These are phyloP conservation scores for Hypomyces perniciosus DNA, from an alignment of 2,329 filamentous ascomycete genomes.

Conservation along the genomic window DNA sequence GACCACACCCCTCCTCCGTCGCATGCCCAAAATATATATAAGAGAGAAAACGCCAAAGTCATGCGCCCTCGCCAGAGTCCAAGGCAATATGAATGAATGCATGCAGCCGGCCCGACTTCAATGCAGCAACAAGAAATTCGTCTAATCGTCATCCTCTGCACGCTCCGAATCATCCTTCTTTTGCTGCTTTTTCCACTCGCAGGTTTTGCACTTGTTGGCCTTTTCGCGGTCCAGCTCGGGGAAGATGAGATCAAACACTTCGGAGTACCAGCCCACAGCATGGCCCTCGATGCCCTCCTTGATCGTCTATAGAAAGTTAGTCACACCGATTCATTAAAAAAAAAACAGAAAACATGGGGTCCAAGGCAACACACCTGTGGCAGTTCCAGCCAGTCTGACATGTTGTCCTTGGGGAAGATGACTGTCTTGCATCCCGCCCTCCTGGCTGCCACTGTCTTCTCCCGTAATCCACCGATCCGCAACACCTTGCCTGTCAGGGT, in stretches of 20 bases:
- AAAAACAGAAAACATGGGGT: neutral
- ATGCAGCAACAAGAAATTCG: neutral
- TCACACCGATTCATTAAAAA: no score
- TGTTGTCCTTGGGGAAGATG: conserved; percentile 91
- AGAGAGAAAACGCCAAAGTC: conserved; percentile 10
- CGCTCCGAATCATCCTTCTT: conserved; percentile 31
- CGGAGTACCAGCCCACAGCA: conserved; percentile 86
- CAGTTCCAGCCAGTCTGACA: conserved; percentile 94
- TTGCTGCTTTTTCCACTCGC: conserved; percentile 43
- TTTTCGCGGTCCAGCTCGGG: conserved; percentile 66
- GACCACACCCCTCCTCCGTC: neutral
- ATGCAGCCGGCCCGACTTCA: no score
- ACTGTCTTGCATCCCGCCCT: conserved; percentile 88
- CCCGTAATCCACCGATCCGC: conserved; percentile 84
- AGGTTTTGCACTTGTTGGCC: conserved; percentile 68
- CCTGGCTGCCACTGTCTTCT: conserved; percentile 95
- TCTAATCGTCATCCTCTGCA: conserved; percentile 30
- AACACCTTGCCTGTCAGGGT: conserved; percentile 96
- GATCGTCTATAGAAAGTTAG: conserved; percentile 67
- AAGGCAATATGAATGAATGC: neutral
- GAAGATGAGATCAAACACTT: conserved; percentile 91
- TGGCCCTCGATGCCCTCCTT: conserved; percentile 92
- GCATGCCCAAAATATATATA: neutral
- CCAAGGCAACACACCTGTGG: conserved; percentile 69
- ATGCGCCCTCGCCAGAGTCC: neutral